Evolutionary conservation across 345 rosid species (phyloP).

Genomic region (Firmiana major): DNA sequence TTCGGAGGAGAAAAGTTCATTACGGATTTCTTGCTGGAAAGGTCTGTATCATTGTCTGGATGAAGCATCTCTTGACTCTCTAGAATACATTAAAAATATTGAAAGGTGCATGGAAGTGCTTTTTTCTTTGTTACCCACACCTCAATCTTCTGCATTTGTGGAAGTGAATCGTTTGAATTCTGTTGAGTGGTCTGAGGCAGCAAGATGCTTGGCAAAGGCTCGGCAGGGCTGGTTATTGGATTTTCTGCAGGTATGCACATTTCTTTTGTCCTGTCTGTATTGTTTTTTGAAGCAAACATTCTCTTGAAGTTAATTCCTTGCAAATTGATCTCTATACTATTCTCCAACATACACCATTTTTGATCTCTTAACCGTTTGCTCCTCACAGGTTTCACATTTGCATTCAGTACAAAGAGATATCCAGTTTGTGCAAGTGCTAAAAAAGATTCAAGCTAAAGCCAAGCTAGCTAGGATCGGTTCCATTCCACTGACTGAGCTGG

Average conservation of each 20-base stretch:
- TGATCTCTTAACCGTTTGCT: constrained; percentile 13
- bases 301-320: neutral
- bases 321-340: neutral
- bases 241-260: constrained; percentile 60
- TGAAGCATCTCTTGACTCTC: constrained; percentile 56
- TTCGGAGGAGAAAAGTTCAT: constrained; percentile 42
- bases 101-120: constrained; percentile 70
- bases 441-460: constrained; percentile 70
- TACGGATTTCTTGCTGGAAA: constrained; percentile 75
- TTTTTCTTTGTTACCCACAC: constrained; percentile 53
- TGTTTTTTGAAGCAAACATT: neutral
- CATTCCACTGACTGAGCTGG: constrained; percentile 58
- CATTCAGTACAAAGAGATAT: constrained; percentile 32
- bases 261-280: neutral
- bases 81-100: constrained; percentile 42
- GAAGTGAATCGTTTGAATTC: constrained; percentile 28
- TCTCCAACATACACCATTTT: neutral
- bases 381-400: constrained; percentile 46
- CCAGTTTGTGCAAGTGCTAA: constrained; percentile 33
- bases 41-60: constrained; percentile 70
- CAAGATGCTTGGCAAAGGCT: constrained; percentile 69
- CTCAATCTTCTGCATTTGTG: constrained; percentile 25
- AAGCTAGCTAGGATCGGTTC: constrained; percentile 60
- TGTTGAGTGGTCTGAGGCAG: constrained; percentile 62
- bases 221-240: constrained; percentile 58